Base-by-base conservation (phyloP, 331 rosid genomes). In the Quercus tomentella region DNA sequence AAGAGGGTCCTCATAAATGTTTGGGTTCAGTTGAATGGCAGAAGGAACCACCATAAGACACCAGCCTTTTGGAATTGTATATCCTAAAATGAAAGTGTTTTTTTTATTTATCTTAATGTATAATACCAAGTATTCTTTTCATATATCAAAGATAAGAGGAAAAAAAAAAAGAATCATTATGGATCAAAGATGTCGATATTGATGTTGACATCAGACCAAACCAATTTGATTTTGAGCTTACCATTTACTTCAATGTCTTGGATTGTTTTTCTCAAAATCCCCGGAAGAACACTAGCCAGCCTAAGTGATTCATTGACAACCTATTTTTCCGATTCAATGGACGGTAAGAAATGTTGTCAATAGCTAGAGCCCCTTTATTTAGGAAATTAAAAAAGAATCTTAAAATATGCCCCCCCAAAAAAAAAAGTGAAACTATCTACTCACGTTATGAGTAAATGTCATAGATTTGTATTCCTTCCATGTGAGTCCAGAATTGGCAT, bases 231-330 rank as follows among this genome's bases (percentile, higher is more conserved):
- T 14, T 30, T 5, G 1, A 4, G 20, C 41, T 16, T 30, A 65
- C 70, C 70, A 30, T 65, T 65, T 65, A 65, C 45, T 65, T 65
- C 45, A 65, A 65, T 65, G 70, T 65, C 70, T 30, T 65, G 70
- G 33, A 65, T 17, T 28, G 45, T 65, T 65, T 21, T 30, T 30
- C 70, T 65, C 70, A 65, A 43, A 7, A 65, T 65, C 15, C 70
- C 43, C 11, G 43, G 43, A 37, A 2, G 3, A 37, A 37, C 43
- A 37, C 43, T 37, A 37, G 43, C 43, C 70, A 65, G 45, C 35
- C 70, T 65, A 28, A 30, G 70, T 28, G 70, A 65, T 30, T 30
- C 70, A 30, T 17, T 65, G 45, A 65, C 7, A 65, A 65, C 70
- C 70, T 65, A 31, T 7, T 65, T 31, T 31, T 43, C n/a, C 30